These are phyloP conservation scores for Xylariaceae sp. DNA, from an alignment of 2,329 filamentous ascomycete species.

Conservation along the genomic window DNA sequence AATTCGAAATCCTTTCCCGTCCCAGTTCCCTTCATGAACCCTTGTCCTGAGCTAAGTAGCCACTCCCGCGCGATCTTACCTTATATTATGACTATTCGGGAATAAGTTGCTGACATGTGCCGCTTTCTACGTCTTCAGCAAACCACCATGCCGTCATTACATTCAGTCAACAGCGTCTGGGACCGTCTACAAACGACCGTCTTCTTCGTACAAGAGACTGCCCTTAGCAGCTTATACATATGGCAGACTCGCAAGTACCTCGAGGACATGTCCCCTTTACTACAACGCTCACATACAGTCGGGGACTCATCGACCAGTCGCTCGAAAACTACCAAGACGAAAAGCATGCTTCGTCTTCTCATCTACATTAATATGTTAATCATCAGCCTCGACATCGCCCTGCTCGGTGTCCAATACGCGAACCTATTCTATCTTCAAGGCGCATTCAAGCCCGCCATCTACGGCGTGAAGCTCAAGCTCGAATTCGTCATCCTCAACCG, in stretches of 20 bases:
- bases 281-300: slow-evolving; percentile 6
- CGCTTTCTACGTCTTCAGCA: slow-evolving; percentile 14
- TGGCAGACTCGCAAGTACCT: slow-evolving; percentile 27
- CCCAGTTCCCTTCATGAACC: background rate
- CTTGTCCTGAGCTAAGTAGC: background rate
- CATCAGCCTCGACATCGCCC: slow-evolving; percentile 35
- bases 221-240: slow-evolving; percentile 31
- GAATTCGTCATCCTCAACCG: slow-evolving; percentile 34
- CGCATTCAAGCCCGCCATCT: slow-evolving; percentile 32
- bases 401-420: slow-evolving; percentile 36
- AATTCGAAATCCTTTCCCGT: background rate
- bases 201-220: slow-evolving; percentile 32
- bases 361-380: slow-evolving; percentile 37
- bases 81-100: background rate
- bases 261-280: slow-evolving; percentile 13
- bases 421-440: slow-evolving; percentile 35
- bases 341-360: slow-evolving; percentile 30
- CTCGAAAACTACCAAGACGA: slow-evolving; percentile 14
- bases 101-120: slow-evolving; percentile 2
- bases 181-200: slow-evolving; percentile 31
- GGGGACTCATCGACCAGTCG: slow-evolving; percentile 10
- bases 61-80: background rate
- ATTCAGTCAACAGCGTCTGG: slow-evolving; percentile 25
- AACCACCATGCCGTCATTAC: slow-evolving; percentile 27
- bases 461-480: slow-evolving; percentile 34